Evolutionary conservation across 1,284 basidiomycete genomes (phyloP).

Genomic region (Leccinum subrobustum): DNA sequence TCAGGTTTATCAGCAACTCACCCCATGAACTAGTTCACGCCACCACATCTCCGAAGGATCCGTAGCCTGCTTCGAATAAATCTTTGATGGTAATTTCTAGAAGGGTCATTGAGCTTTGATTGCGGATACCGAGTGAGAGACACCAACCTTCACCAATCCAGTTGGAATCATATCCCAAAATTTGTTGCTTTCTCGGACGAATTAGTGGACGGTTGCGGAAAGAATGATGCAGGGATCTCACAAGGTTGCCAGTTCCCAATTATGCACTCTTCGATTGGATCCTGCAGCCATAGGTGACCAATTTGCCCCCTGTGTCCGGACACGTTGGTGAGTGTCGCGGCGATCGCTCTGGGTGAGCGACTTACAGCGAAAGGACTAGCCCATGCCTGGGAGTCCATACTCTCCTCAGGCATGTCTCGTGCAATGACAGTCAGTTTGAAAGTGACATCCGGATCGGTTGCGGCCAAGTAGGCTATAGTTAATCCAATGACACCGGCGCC

Average conservation of each 20-base stretch:
- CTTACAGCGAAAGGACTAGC: slow-evolving; percentile 71
- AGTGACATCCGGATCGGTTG: slow-evolving; percentile 19
- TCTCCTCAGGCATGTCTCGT: slow-evolving; percentile 64
- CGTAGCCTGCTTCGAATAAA: slow-evolving; percentile 37
- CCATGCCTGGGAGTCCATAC: slow-evolving; percentile 52
- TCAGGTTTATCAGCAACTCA: slow-evolving; percentile 29
- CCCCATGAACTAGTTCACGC: slow-evolving; percentile 48
- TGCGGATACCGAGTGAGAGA: slow-evolving; percentile 11
- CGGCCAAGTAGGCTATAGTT: slow-evolving; percentile 42
- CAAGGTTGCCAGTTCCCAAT: slow-evolving; percentile 47
- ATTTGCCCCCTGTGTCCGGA: slow-evolving; percentile 52
- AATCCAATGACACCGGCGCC: slow-evolving; percentile 54
- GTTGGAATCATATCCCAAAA: slow-evolving; percentile 49
- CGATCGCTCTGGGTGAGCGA: slow-evolving; percentile 9
- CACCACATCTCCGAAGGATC: slow-evolving; percentile 47
- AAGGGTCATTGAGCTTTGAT: slow-evolving; percentile 12
- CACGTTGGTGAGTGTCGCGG: not conserved
- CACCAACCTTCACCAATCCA: slow-evolving; percentile 43
- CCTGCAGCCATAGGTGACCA: slow-evolving; percentile 65
- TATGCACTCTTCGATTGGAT: slow-evolving; percentile 36
- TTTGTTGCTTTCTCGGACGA: slow-evolving; percentile 38
- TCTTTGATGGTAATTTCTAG: slow-evolving; percentile 44
- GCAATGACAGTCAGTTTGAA: slow-evolving; percentile 61
- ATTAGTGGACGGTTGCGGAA: slow-evolving; percentile 1
- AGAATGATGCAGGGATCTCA: slow-evolving; percentile 27